These are phyloP conservation scores for Ceratocystis papillata DNA, from an alignment of 2,329 filamentous ascomycete species.

Conservation along the genomic window DNA sequence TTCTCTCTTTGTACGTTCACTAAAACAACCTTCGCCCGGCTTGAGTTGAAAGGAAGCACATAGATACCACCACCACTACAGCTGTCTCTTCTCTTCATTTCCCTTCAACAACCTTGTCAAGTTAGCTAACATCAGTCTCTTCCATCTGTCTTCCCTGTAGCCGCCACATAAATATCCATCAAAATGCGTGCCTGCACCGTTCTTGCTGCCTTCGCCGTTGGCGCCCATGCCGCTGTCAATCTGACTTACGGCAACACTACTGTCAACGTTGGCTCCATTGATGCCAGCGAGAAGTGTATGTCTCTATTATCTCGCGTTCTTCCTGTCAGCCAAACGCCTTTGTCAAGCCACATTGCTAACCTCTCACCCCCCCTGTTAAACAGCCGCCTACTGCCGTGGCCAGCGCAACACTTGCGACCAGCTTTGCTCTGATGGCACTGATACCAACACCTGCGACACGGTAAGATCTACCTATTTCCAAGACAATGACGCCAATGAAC, in stretches of 20 bases:
- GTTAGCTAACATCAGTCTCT: not conserved
- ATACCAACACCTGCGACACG: slow-evolving; percentile 37
- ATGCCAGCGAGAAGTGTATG: slow-evolving; percentile 22
- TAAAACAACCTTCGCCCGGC: too few species aligned
- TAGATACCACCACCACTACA: too few species aligned
- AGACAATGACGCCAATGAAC: not conserved
- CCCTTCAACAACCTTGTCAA: too few species aligned
- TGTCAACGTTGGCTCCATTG: slow-evolving; percentile 19
- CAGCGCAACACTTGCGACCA: slow-evolving; percentile 41
- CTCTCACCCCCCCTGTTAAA: slow-evolving; percentile 10
- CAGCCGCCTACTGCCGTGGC: slow-evolving; percentile 43
- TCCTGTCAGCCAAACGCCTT: not conserved
- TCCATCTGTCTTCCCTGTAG: not conserved
- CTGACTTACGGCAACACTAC: slow-evolving; percentile 23
- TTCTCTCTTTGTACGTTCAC: not conserved
- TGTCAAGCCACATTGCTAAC: slow-evolving; percentile 15
- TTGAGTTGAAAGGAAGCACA: too few species aligned
- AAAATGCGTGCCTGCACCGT: slow-evolving; percentile 24
- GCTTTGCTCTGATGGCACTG: slow-evolving; percentile 36
- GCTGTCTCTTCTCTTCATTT: too few species aligned
- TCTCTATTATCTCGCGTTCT: not conserved
- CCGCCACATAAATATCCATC: slow-evolving; percentile 4
- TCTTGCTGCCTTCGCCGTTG: slow-evolving; percentile 20
- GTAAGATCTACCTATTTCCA: slow-evolving; percentile 32
- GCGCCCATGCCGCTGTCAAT: slow-evolving; percentile 21